Conservation (phyloP, 179 eudicot genomes). For the Beta corolliflora region DNA sequence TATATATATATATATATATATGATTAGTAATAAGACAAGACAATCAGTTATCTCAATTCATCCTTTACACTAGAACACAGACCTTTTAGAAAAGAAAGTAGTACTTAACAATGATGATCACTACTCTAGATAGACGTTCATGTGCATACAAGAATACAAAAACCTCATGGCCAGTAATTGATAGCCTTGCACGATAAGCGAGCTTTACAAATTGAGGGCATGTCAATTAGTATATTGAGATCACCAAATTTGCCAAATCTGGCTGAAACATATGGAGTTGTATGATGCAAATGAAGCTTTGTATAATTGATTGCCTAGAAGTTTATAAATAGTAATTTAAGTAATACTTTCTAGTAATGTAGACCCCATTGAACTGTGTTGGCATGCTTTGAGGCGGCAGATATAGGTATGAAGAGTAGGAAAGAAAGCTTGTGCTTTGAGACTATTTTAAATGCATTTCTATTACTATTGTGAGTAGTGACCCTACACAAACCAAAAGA, state of each 20-base stretch:
- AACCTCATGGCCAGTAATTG: background rate
- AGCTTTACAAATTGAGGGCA: background rate
- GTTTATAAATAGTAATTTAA: background rate
- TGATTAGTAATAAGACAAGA: too few relatives aligned
- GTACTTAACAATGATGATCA: background rate
- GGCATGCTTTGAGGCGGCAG: background rate
- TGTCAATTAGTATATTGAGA: background rate
- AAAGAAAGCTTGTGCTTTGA: too few relatives aligned
- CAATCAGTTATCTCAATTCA: too few relatives aligned
- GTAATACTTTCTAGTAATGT: too few relatives aligned
- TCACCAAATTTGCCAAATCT: background rate
- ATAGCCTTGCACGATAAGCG: background rate
- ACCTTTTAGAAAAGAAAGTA: too few relatives aligned
- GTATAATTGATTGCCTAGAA: background rate
- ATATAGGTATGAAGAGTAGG: background rate
- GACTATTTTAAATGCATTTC: background rate
- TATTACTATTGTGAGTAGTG: background rate
- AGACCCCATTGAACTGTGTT: background rate
- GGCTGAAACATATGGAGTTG: background rate
- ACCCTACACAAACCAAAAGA: slow-evolving; percentile 1
- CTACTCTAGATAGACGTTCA: background rate
- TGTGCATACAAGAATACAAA: slow-evolving; percentile 6
- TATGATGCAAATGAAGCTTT: background rate
- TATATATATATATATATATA: too few relatives aligned
- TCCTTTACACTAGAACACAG: too few relatives aligned